Base-by-base conservation (phyloP, 768 basidiomycete species). In the Russula emetica region DNA sequence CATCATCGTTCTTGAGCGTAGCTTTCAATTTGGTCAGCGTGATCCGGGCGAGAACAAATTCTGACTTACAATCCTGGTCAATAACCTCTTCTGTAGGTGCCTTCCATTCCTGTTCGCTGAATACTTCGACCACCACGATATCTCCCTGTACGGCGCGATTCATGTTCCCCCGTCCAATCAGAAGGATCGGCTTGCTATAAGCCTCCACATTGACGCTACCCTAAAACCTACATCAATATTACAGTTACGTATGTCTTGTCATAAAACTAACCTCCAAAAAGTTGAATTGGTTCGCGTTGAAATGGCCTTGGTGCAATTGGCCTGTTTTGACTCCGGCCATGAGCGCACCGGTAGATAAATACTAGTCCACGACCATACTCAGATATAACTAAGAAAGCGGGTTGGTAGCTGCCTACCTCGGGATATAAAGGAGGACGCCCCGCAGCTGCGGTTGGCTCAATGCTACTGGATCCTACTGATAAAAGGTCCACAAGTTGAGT, bases 131-230 rank as follows among this genome's bases (percentile, higher is more conserved):
- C 0, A 86, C 93, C 0, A 99, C 95, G 14, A 96, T 76, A 70
- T 99, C 97, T 1, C 97, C 95, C 38, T 96, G 83, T 11, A 98
- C 91, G 0, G 94, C 87, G 20, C 97, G 85, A 72, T 99, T 99
- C 90, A 98, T 97, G 66, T 93, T 87, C 74, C 94, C 88, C 32
- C 94, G 81, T 0, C 95, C 95, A 34, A 92, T 81, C 5, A 99
- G 79, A 1, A 98, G 80, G 10, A 98, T 80, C 0, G 92, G 87
- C 71, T 90, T 93, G 34, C 79, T 76, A 69, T 90, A 89, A 0
- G 80, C 82, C 1, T 86, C 84, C 0, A 90, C 87, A 4, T 84
- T 79, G 20, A 97, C 94, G 53, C 81, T 90, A 8, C 94, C 96
- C 89, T 93, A 36, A 14, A 36, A 22, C 13, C 10, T 38, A 14